Base-by-base conservation (phyloP, 2,329 filamentous ascomycete species). In the Lasiodiplodia gonubiensis region DNA sequence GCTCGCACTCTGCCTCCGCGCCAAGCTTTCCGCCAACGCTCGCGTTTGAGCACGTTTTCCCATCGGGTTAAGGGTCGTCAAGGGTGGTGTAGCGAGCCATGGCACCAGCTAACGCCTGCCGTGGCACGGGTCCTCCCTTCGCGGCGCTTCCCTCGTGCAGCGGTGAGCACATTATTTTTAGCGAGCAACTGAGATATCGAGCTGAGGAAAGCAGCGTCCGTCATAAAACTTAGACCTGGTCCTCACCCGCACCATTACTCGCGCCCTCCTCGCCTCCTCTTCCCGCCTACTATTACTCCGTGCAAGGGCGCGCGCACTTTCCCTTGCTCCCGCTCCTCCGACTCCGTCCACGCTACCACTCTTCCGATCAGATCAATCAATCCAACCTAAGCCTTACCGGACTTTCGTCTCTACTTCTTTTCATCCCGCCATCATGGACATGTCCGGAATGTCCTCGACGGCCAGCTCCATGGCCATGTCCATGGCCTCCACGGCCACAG, bases 1-100 rank as follows among this genome's bases (percentile, higher is more conserved):
- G 27, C 27, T 33, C 27, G 18, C 14, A 14, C 14, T 30, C 42
- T 46, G 8, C 16, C n/a, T 46, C 25, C 11, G 27, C 46, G 59
- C 59, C 59, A 63, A 63, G 59, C 46, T 63, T 51, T n/a, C 46
- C 59, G 59, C 42, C 57, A 23, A 18, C n/a, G 57, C 59, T 52
- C 30, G 46, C 23, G 30, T 63, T 63, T 63, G 59, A 63, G 59
- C 59, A 63, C 21, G 46, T 63, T 63, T 51, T n/a, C 39, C 57
- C 18, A 8, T 49, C 37, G 42, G 59, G 57, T 30, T 18, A 51
- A 48, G 59, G 25, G 33, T 39, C 37, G n/a, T 33, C 57, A 30
- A 48, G 57, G 57, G 39, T 61, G 57, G 10, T 61, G 57, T 27
- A 35, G 53, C 52, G 11, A 18, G 52, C 52, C 3, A 27, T 27